phyloP scores from a whole-genome alignment of 805 yeast genomes.

The Ogataea chonburiensis region DNA sequence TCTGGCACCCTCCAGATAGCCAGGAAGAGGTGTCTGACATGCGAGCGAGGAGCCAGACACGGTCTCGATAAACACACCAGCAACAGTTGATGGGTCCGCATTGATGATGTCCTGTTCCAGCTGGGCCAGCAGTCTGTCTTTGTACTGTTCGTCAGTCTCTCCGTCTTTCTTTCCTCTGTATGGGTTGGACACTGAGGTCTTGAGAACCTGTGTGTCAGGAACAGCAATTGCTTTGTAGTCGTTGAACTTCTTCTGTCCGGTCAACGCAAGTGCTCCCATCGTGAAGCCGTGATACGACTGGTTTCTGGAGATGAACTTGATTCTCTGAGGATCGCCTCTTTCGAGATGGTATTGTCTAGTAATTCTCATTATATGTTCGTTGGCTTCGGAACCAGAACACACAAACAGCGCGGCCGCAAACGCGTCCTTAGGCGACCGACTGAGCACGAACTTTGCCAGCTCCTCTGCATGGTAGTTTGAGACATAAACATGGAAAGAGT shows the following conservation, averaged over 20 bases:
- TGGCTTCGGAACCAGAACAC: conserved; percentile 75
- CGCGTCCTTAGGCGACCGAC: conserved; percentile 35
- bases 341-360: conserved; percentile 47
- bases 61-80: conserved; percentile 43
- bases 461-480: conserved; percentile 40
- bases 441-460: conserved; percentile 41
- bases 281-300: conserved; percentile 47
- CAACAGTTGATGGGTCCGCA: conserved; percentile 42
- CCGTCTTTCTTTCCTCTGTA: conserved; percentile 33
- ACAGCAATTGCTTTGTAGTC: conserved; percentile 30
- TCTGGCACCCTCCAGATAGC: conserved; percentile 44
- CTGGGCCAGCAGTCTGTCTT: conserved; percentile 35
- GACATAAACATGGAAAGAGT: conserved; percentile 29
- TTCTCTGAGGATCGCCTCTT: conserved; percentile 37
- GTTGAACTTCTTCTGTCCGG: conserved; percentile 33
- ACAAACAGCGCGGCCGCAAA: conserved; percentile 43
- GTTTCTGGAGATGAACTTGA: conserved; percentile 39
- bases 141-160: conserved; percentile 39
- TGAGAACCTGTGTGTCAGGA: conserved; percentile 21
- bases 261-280: conserved; percentile 41
- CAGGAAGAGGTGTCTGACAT: conserved; percentile 41
- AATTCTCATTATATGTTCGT: conserved; percentile 72
- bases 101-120: conserved; percentile 40
- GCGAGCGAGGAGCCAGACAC: conserved; percentile 46
- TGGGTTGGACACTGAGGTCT: conserved; percentile 32